phyloP scores from a whole-genome alignment of 352 stramenopile genomes.

The Globisporangium mamillatum region DNA sequence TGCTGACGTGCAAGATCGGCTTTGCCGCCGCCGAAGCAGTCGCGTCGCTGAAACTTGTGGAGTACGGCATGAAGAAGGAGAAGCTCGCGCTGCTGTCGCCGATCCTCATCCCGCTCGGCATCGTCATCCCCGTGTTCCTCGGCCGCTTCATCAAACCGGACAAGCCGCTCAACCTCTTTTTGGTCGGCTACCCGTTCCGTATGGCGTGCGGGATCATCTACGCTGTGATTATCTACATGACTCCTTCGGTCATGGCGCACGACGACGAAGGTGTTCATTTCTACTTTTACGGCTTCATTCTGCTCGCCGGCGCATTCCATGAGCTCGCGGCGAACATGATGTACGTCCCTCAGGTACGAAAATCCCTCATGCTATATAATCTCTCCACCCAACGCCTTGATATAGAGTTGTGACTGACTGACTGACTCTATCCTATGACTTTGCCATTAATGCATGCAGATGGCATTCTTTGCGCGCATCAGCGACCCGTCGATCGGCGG shows the following conservation, averaged over 20 bases:
- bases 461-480: constrained; percentile 98
- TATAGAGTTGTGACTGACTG: background rate
- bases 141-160: constrained; percentile 68
- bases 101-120: constrained; percentile 85
- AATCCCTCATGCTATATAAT: background rate
- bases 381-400: background rate
- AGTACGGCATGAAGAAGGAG: constrained; percentile 92
- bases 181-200: constrained; percentile 84
- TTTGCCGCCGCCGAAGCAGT: constrained; percentile 91
- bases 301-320: constrained; percentile 66
- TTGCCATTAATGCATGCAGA: constrained; percentile 56
- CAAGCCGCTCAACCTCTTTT: constrained; percentile 70
- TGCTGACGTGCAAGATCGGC: constrained; percentile 91
- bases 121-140: constrained; percentile 85
- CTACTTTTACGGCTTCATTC: constrained; percentile 78
- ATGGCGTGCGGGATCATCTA: constrained; percentile 84
- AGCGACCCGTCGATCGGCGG: constrained; percentile 97
- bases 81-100: constrained; percentile 86
- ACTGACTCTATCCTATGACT: background rate
- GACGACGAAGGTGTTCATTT: constrained; percentile 73
- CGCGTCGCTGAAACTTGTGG: constrained; percentile 90
- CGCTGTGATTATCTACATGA: constrained; percentile 77
- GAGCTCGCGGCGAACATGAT: constrained; percentile 91
- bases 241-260: constrained; percentile 72
- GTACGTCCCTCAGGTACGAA: constrained; percentile 78